Base-by-base conservation (phyloP, 192 early-diverging fungal species). In the Gaertneriomyces sp. region DNA sequence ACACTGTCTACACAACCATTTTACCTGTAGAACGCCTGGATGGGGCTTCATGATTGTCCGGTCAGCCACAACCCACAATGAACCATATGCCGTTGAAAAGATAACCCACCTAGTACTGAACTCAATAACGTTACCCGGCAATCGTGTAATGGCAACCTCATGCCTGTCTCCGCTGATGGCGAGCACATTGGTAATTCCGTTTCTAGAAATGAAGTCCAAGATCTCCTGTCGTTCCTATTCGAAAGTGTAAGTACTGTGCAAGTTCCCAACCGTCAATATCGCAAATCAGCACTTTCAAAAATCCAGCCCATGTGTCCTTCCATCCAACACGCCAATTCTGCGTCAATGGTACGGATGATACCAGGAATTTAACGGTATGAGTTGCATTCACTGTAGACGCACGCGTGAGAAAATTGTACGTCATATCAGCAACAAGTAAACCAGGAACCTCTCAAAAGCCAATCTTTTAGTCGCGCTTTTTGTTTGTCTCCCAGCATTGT, bases 161-260 rank as follows among this genome's bases (percentile, higher is more conserved):
- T 70, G 69, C 19, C 69, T 52, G 42, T 70, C 69, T 6, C 69
- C 69, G 55, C 69, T 70, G 42, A 70, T 58, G 9, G 53, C 69
- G 7, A 70, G 14, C 45, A 70, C 69, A 50, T 70, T 70, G 5
- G n/a, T 60, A 17, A 70, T 70, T 7, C 49, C 20, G 55, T 70
- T 63, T 7, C 39, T 58, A 2, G 69, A 56, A 39, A 70, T 70
- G 61, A 70, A 70, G 41, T 70, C 69, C 19, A 70, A 46, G 47
- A 70, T 70, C 45, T 70, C 69, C 33, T 70, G 69, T 40, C 69
- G 69, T 43, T 70, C 69, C 61, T 63, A 25, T 0, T n/a, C 4
- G 17, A 3, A 49, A 6, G 4, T 17, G 20, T 51, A 17, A n/a
- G 20, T 51, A 51, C n/a, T 51, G n/a, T 20, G 0, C 49, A 20